A percentile compares a stretch with the other conserved stretches of the same genome.
These are phyloP conservation scores for Lactarius trivialis DNA, from an alignment of 768 basidiomycete species.

Conservation along the genomic window DNA sequence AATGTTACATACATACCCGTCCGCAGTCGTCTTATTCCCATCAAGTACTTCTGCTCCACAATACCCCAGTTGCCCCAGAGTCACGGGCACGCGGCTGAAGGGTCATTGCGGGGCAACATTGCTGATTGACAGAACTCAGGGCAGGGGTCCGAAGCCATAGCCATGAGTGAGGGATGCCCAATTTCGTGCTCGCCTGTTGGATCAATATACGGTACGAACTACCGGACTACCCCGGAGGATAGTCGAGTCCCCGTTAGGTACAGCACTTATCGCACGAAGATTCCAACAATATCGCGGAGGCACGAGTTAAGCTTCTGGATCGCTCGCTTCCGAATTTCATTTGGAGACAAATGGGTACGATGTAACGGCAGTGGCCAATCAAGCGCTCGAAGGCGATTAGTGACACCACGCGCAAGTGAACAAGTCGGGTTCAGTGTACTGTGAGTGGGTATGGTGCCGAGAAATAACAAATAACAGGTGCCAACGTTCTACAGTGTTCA, in stretches of 20 bases:
- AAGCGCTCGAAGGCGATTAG: not conserved
- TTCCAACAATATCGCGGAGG: not conserved
- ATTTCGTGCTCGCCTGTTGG: not conserved
- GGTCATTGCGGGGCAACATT: not conserved
- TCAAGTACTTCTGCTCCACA: not conserved
- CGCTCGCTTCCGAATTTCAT: not conserved
- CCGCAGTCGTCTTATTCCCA: not conserved
- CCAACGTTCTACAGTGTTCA: constrained; percentile 4
- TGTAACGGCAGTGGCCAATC: not conserved
- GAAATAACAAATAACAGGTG: constrained; percentile 5
- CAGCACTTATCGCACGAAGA: not conserved
- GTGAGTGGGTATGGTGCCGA: constrained; percentile 2
- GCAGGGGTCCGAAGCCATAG: not conserved
- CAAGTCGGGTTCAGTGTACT: not conserved
- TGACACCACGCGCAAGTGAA: not conserved
- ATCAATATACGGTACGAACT: not conserved
- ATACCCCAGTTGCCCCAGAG: not conserved
- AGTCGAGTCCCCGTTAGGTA: not conserved
- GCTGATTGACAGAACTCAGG: not conserved
- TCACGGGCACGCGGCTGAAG: not conserved
- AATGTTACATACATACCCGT: not conserved
- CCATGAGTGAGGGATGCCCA: not conserved
- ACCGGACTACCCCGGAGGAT: not conserved
- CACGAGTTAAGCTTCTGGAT: not conserved
- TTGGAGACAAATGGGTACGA: not conserved